phyloP scores from a whole-genome alignment of 2,329 filamentous ascomycete species.

The Ophiostoma piceae region DNA sequence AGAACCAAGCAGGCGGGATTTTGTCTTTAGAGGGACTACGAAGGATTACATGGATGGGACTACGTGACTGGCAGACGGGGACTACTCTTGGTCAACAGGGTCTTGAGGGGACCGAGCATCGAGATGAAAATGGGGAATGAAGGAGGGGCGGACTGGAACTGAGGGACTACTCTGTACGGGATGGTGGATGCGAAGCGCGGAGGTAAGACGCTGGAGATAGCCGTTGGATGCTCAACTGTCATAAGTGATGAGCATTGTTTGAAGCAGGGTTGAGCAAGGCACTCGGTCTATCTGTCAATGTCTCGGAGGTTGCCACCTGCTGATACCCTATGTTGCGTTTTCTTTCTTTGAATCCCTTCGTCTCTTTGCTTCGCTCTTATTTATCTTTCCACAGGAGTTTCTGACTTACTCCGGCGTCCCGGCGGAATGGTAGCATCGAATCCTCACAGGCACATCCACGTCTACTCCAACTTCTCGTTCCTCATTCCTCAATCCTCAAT shows the following conservation, averaged over 20 bases:
- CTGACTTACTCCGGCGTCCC: not conserved
- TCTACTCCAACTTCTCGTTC: not conserved
- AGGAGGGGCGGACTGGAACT: not conserved
- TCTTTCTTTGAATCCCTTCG: not conserved
- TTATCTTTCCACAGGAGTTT: not conserved
- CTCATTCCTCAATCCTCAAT: too few relatives aligned
- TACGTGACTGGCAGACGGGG: not conserved
- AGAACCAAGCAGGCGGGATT: not conserved
- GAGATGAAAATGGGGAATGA: not conserved
- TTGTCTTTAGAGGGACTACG: not conserved
- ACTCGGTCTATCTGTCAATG: not conserved
- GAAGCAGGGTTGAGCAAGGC: not conserved
- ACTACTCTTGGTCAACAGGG: not conserved
- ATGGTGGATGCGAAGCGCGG: not conserved
- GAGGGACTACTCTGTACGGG: too few relatives aligned
- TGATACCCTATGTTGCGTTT: not conserved
- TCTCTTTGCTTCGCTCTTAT: not conserved
- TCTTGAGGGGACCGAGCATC: not conserved
- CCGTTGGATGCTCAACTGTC: not conserved
- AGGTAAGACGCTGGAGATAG: not conserved
- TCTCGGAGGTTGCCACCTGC: not conserved
- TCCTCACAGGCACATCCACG: not conserved
- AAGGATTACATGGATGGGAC: too few relatives aligned
- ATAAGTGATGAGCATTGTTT: not conserved
- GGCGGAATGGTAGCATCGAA: not conserved